Conservation (phyloP, 176 grass and related monocot genomes). For the barley (Hordeum vulgare) region DNA sequence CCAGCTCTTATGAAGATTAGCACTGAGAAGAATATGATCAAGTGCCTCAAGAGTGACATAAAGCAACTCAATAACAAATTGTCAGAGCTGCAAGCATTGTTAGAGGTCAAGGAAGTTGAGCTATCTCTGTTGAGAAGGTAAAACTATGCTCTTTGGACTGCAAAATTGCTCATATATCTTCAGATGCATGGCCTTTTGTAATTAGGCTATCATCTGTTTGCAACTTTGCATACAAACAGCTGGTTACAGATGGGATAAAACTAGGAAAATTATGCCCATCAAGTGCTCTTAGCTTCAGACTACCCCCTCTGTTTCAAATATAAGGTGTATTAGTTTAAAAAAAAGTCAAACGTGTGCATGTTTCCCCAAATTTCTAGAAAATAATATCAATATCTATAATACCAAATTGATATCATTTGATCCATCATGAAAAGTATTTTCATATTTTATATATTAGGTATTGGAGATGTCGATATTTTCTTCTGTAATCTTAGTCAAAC, state of each 20-base stretch:
- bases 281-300: not conserved
- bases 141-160: slow-evolving; percentile 18
- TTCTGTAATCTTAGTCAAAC: too few species aligned
- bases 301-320: too few species aligned
- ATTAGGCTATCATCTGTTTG: not conserved
- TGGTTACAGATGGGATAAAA: not conserved
- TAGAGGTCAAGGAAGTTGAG: slow-evolving; percentile 84
- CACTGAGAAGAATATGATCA: slow-evolving; percentile 84
- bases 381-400: too few species aligned
- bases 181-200: not conserved
- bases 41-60: slow-evolving; percentile 77
- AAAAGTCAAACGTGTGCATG: too few species aligned
- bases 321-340: too few species aligned
- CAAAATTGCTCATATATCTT: not conserved
- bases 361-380: too few species aligned
- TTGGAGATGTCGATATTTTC: too few species aligned
- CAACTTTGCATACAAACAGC: not conserved
- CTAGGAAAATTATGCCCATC: not conserved
- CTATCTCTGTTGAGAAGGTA: slow-evolving; percentile 71
- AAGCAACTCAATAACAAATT: slow-evolving; percentile 90
- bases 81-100: slow-evolving; percentile 77
- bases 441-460: too few species aligned
- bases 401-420: too few species aligned
- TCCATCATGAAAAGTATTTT: too few species aligned
- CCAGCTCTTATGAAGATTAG: slow-evolving; percentile 89